Evolutionary conservation across 148 eudicot genomes (phyloP).

Genomic region (Rheum nobile): DNA sequence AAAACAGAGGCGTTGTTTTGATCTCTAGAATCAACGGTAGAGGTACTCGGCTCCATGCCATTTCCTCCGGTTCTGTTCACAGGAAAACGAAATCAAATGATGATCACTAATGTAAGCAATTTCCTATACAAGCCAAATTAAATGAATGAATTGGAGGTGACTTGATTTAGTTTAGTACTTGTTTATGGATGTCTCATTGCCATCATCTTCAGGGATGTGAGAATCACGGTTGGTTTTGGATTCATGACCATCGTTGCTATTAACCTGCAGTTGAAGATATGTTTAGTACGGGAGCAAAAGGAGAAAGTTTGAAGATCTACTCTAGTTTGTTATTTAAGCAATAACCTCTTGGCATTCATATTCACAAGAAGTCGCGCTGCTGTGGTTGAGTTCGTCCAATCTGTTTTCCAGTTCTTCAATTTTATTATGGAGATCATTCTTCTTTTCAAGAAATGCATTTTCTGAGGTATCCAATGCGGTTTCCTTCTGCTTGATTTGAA

Average conservation of each 20-base stretch:
- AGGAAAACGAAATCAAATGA: not conserved
- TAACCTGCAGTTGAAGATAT: not conserved
- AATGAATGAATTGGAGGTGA: not conserved
- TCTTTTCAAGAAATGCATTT: conserved; percentile 54
- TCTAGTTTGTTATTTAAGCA: not conserved
- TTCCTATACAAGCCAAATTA: not conserved
- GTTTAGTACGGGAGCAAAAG: not conserved
- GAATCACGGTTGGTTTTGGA: not conserved
- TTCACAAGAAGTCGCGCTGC: conserved; percentile 13
- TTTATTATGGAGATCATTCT: conserved; percentile 46
- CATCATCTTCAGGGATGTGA: not conserved
- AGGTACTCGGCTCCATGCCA: not conserved
- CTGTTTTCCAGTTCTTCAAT: conserved; percentile 57
- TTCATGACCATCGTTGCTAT: not conserved
- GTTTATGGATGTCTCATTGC: not conserved
- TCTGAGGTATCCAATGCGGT: conserved; percentile 53
- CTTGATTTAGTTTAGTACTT: not conserved
- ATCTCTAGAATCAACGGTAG: conserved; percentile 1
- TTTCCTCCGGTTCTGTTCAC: not conserved
- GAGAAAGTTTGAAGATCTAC: not conserved
- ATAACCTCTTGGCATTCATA: conserved; percentile 25
- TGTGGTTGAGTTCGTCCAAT: conserved; percentile 30
- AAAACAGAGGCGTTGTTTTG: conserved; percentile 20
- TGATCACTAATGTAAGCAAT: not conserved
- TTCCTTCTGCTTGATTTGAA: conserved; percentile 61